A percentile compares a stretch with the other conserved stretches of the same genome.
Evolutionary conservation across 768 basidiomycete genomes (phyloP).

Genomic region (Sarcodon sp.): DNA sequence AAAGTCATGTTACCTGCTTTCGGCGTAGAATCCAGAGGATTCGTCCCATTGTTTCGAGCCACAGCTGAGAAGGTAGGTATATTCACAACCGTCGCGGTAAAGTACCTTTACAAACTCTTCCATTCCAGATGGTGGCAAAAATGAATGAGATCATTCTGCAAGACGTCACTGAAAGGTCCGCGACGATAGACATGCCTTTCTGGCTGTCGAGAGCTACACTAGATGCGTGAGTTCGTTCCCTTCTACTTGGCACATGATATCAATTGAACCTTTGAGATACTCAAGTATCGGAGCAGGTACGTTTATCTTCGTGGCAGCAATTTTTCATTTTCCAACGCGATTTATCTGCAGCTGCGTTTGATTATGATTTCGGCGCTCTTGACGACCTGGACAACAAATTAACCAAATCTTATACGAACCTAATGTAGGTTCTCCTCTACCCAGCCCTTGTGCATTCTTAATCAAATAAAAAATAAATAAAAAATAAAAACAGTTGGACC

Average conservation of each 20-base stretch:
- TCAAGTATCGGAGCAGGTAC: background rate
- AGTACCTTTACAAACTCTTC: background rate
- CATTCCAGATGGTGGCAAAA: background rate
- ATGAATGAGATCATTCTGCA: background rate
- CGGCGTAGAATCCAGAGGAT: slow-evolving; percentile 26
- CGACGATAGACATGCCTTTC: background rate
- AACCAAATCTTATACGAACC: slow-evolving; percentile 38
- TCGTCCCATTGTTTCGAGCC: slow-evolving; percentile 9
- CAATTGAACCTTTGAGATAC: background rate
- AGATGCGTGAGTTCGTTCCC: background rate
- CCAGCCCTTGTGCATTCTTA: background rate
- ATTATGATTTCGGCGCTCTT: slow-evolving; percentile 44
- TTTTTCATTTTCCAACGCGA: background rate
- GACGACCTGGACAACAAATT: slow-evolving; percentile 36
- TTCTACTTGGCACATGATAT: background rate
- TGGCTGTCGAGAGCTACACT: background rate
- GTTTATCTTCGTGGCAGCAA: background rate
- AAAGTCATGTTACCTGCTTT: slow-evolving; percentile 24
- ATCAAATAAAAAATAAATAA: too few species aligned
- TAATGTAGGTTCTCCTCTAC: slow-evolving; percentile 12
- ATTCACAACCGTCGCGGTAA: background rate
- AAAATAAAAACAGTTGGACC: slow-evolving; percentile 29
- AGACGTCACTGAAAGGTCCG: background rate
- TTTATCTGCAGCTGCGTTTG: slow-evolving; percentile 16
- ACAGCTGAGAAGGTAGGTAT: slow-evolving; percentile 10